phyloP scores from a whole-genome alignment of 352 stramenopile genomes.

The Phytopythium vexans region DNA sequence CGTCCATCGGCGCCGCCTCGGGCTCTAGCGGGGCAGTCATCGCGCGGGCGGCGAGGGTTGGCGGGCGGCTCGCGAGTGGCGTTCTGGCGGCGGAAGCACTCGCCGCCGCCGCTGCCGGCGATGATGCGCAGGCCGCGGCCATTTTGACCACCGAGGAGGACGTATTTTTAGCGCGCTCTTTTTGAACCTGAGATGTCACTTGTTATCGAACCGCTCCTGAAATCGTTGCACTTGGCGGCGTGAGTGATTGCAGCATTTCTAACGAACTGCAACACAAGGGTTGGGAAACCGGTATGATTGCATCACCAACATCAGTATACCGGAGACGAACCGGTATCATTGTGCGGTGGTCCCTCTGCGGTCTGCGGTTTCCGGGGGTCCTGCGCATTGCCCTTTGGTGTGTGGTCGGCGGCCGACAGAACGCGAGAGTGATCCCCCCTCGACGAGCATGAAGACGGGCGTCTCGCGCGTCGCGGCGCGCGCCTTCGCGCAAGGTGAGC shows the following conservation, averaged over 20 bases:
- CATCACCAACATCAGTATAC: neutral
- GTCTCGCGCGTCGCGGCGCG: constrained; percentile 27
- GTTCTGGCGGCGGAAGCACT: no score
- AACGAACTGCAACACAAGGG: no score
- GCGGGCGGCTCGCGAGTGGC: no score
- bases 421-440: neutral
- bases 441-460: constrained; percentile 27
- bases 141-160: no score
- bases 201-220: no score
- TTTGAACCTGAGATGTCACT: no score
- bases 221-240: neutral
- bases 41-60: neutral
- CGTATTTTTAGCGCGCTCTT: no score
- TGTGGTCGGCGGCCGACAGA: neutral
- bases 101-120: no score
- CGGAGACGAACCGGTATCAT: neutral
- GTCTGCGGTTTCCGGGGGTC: neutral
- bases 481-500: constrained; percentile 23
- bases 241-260: neutral
- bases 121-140: no score
- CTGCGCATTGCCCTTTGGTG: neutral
- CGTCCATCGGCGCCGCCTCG: neutral
- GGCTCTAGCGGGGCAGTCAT: neutral
- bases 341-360: neutral
- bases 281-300: no score